A percentile compares a stretch with the other conserved stretches of the same genome.
Evolutionary conservation across 225 moss, liverwort and hornwort species (phyloP).

Genomic region (Sphagnum contortum): DNA sequence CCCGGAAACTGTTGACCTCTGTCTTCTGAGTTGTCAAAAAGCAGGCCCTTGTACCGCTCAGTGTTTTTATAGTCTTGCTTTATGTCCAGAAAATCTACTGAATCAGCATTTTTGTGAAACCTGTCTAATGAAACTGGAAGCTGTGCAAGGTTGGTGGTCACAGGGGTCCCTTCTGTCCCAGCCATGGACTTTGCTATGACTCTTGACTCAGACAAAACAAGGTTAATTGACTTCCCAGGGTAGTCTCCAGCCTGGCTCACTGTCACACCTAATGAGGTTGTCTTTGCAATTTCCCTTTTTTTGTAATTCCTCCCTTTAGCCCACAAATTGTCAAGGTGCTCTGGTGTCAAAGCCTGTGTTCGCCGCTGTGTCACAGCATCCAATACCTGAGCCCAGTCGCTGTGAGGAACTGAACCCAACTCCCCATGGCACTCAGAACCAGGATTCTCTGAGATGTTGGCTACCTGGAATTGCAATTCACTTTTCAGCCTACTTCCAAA

Average conservation of each 20-base stretch:
- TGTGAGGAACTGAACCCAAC: slow-evolving; percentile 19
- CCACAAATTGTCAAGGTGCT: slow-evolving; percentile 54
- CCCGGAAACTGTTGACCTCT: slow-evolving; percentile 33
- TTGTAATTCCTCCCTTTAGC: slow-evolving; percentile 42
- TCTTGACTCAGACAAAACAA: slow-evolving; percentile 5
- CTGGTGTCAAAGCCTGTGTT: slow-evolving; percentile 43
- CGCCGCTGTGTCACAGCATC: slow-evolving; percentile 31
- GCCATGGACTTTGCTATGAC: slow-evolving; percentile 2
- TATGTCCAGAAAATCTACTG: not conserved
- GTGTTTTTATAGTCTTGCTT: slow-evolving; percentile 12
- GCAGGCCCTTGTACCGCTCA: slow-evolving; percentile 26
- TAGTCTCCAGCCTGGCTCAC: slow-evolving; percentile 8
- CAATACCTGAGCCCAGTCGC: slow-evolving; percentile 61
- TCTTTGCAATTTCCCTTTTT: slow-evolving; percentile 27
- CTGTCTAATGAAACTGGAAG: slow-evolving; percentile 9
- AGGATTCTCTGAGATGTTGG: slow-evolving; percentile 11
- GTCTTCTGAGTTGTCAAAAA: slow-evolving; percentile 32
- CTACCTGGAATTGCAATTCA: slow-evolving; percentile 15
- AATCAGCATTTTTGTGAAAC: not conserved
- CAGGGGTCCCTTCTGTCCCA: slow-evolving; percentile 19
- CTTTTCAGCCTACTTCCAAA: too few species aligned
- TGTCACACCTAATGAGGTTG: slow-evolving; percentile 5
- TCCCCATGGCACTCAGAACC: slow-evolving; percentile 19
- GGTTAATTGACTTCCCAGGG: slow-evolving; percentile 5
- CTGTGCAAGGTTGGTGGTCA: slow-evolving; percentile 15